These are phyloP conservation scores for Camellia oleifera DNA, from an alignment of 179 eudicot species.

Conservation along the genomic window DNA sequence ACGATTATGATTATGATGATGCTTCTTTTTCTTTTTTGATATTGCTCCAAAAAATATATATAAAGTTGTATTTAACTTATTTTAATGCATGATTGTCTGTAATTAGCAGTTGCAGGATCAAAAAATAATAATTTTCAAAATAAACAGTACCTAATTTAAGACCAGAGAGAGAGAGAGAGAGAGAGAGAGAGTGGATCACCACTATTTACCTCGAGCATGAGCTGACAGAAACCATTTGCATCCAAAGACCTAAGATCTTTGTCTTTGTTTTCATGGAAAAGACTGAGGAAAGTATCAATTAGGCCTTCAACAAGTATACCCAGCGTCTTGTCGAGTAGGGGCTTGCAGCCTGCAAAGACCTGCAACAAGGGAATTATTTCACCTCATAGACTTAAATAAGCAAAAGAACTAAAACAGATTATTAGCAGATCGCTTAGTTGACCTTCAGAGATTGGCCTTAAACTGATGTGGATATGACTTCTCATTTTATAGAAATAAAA, in stretches of 20 bases:
- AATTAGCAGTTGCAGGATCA: no score
- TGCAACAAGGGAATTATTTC: conserved; percentile 23
- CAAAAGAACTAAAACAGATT: background rate
- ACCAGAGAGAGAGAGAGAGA: background rate
- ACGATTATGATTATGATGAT: no score
- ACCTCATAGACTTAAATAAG: conserved; percentile 3
- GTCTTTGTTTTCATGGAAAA: conserved; percentile 68
- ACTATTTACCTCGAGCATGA: conserved; percentile 84
- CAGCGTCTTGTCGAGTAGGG: conserved; percentile 80
- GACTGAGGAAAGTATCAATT: conserved; percentile 79
- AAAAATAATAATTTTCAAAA: background rate
- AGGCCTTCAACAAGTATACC: conserved; percentile 94
- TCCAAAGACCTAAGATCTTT: conserved; percentile 73
- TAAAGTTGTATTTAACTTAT: no score
- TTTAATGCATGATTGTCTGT: no score
- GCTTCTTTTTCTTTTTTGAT: no score
- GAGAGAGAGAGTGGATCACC: background rate
- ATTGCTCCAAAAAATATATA: no score
- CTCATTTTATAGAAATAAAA: no score
- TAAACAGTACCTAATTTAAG: background rate
- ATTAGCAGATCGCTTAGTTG: background rate
- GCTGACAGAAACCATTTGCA: conserved; percentile 93
- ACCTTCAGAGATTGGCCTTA: background rate
- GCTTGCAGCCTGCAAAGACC: conserved; percentile 97
- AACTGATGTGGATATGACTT: no score